Evolutionary conservation across 495 filamentous ascomycete genomes (phyloP).

Genomic region (Astrothelium macrocarpum): DNA sequence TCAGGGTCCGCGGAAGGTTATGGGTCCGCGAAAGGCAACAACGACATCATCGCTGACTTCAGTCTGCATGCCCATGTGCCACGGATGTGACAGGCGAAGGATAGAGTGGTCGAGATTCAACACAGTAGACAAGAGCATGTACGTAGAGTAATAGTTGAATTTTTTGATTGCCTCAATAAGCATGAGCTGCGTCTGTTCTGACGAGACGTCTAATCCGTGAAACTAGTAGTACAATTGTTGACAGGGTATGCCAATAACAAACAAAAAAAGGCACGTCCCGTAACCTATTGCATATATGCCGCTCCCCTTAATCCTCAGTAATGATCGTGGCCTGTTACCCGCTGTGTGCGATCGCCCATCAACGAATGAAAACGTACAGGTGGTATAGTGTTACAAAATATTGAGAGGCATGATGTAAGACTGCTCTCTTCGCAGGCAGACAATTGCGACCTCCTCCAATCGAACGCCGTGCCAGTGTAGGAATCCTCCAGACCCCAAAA

Average conservation of each 20-base stretch:
- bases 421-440: background rate
- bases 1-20: background rate
- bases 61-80: background rate
- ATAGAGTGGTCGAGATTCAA: background rate
- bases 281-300: background rate
- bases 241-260: background rate
- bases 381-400: background rate
- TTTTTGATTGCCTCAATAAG: background rate
- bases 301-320: background rate
- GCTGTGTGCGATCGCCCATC: background rate
- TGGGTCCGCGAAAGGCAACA: too few relatives aligned
- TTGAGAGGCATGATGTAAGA: background rate
- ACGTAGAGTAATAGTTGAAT: background rate
- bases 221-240: background rate
- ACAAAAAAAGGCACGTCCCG: background rate
- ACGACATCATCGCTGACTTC: background rate
- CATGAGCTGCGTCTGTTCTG: background rate
- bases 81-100: too few relatives aligned
- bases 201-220: background rate
- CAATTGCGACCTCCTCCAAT: background rate
- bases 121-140: background rate
- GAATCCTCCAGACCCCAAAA: background rate
- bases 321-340: background rate
- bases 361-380: background rate
- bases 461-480: conserved; percentile 5